Base-by-base conservation (phyloP, 1,139 yeast genomes). In the Arxiozyma bovina region DNA sequence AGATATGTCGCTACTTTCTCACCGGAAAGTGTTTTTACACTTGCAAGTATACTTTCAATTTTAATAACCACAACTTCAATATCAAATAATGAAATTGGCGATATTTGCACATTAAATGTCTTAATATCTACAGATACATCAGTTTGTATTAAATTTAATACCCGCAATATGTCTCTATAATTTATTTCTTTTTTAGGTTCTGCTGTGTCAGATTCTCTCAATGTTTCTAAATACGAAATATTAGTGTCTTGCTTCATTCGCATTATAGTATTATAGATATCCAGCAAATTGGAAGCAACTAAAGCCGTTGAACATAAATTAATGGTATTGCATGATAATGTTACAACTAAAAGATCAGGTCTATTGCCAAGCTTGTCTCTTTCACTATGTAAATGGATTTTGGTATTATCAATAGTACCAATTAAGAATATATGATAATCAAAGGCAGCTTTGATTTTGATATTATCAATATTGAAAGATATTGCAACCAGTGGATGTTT, bases 361-460 rank as follows among this genome's bases (percentile, higher is more conserved):
- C 76, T 63, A 9, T 63, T 50, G 20, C 67, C 70, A 38, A 75
- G 64, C 48, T 74, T 74, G 54, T 79, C 84, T 63, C 78, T 80
- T 64, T 85, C 88, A 66, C 91, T 91, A 65, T 79, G 84, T 41
- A 89, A 74, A 45, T 82, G 82, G 45, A 85, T 70, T 8, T 78
- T 74, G 40, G 82, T 73, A 1, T 74, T 73, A 23, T 75, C 71
- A 40, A 85, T 67, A 30, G 77, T 76, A 1, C 82, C 79, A 53
- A 91, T 78, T 20, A 87, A 79, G 70, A 93, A 89, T 25, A 87
- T 81, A 65, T 91, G 96, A 65, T 83, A 88, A 66, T 93, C 98
- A 64, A 91, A 81, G 0, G 93, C 82, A 9, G 83, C 72, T 63
- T 85, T 85, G 11, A 80, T 66, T 45, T 82, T 81, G 21, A 88